Evolutionary conservation across 176 grass and related monocot genomes (phyloP).

Genomic region (Dendrocalamus sinicus): DNA sequence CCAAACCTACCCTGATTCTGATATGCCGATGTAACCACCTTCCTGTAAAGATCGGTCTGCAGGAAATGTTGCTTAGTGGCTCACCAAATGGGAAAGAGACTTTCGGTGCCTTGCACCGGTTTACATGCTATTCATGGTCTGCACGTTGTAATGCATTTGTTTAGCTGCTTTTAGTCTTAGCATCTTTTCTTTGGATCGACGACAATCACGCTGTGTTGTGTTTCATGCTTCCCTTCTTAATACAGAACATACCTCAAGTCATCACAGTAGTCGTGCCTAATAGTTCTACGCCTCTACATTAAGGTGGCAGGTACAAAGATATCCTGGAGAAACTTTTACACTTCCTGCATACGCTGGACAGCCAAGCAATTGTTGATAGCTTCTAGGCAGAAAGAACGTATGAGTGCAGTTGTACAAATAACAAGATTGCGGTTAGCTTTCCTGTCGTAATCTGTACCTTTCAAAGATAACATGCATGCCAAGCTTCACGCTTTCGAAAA

Average conservation of each 20-base stretch:
- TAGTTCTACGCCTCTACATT: not conserved
- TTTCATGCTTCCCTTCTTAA: not conserved
- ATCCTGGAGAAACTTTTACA: not conserved
- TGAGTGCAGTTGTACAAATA: not conserved
- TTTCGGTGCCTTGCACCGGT: not conserved
- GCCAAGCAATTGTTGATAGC: not conserved
- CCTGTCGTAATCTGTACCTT: slow-evolving; percentile 25
- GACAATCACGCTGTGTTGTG: not conserved
- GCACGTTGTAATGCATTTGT: slow-evolving; percentile 1
- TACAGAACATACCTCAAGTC: not conserved
- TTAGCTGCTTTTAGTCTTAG: not conserved
- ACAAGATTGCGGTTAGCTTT: slow-evolving; percentile 24
- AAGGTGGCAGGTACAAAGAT: not conserved
- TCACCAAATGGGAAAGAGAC: slow-evolving; percentile 14
- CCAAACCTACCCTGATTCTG: not conserved
- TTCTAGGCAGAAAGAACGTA: not conserved
- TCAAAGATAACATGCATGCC: slow-evolving; percentile 42
- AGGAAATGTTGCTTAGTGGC: slow-evolving; percentile 22
- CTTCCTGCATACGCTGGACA: not conserved
- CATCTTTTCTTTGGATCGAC: not conserved
- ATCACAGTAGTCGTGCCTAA: not conserved
- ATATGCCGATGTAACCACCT: not conserved
- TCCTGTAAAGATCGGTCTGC: not conserved
- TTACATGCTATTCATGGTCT: not conserved
- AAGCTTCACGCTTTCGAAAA: slow-evolving; percentile 42